Evolutionary conservation across 768 basidiomycete genomes (phyloP), one percentile per base, ranked within the genome.

Genomic region (Mrakia hoshinonis): DNA sequence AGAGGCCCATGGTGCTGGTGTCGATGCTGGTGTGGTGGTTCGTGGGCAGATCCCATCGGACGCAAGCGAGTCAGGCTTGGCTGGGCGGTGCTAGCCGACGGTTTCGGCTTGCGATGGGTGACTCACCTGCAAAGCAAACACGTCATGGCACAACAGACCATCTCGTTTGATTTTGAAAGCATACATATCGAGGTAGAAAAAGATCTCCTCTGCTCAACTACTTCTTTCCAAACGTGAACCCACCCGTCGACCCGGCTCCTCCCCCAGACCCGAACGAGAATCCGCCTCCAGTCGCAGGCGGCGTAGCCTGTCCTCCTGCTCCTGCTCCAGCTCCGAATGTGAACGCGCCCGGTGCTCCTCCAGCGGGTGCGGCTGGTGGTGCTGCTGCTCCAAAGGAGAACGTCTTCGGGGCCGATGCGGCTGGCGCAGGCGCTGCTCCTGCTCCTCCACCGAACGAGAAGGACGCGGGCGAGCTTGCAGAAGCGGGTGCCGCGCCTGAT

Each of bases 1-100:
- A 74, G 49, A 78, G 68, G 13, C 76, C 76, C 77, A 77, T 77
- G 7, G 70, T 75, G 36, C 6, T 4, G 62, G 51, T 34, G 22
- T 62, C 1, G 49, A 18, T 15, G 15, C 3, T 49, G 49, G 11
- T 51, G n/a, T n/a, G n/a, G n/a, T n/a, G n/a, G n/a, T n/a, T n/a
- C n/a, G n/a, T n/a, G n/a, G n/a, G n/a, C n/a, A n/a, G n/a, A n/a
- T n/a, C n/a, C n/a, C n/a, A n/a, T n/a, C n/a, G n/a, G n/a, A n/a
- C n/a, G n/a, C n/a, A n/a, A n/a, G n/a, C n/a, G n/a, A n/a, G n/a
- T n/a, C n/a, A n/a, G n/a, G n/a, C n/a, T n/a, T n/a, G n/a, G n/a
- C n/a, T n/a, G n/a, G n/a, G n/a, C n/a, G n/a, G n/a, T n/a, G n/a
- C n/a, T n/a, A n/a, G n/a, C n/a, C n/a, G n/a, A n/a, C n/a, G n/a